Base-by-base conservation (phyloP, 805 yeast species). In the Osmozyma mogii region DNA sequence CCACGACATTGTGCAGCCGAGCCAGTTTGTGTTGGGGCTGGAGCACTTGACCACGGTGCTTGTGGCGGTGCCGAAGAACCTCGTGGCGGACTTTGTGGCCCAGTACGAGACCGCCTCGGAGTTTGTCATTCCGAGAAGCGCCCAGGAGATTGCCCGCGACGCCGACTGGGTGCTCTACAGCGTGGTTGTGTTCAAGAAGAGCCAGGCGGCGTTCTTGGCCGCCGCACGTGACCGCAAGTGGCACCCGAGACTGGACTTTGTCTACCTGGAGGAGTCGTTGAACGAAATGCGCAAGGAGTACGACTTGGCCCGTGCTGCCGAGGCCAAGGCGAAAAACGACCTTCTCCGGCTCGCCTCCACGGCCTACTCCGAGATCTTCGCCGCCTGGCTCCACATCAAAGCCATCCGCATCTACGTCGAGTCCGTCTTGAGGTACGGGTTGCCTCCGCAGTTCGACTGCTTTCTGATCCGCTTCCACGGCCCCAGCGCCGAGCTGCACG, bases 81-180 rank as follows among this genome's bases (percentile, higher is more conserved):
- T 70, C 40, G 65, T 70, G 36, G 56, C 65, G 24, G 80, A 74
- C 20, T 92, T 87, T 50, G 56, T 78, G 36, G 59, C 62, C 38
- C 48, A 68, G 9, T 92, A 92, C 60, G 99, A 92, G 62, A 68
- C 82, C 3, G 58, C 85, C 37, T 62, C 79, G 12, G 67, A 72
- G 26, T 80, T 84, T 66, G 95, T 92, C 22, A 94, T 92, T 21
- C 99, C 99, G 34, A 77, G 96, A 47, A 75, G 87, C 21, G 96
- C 96, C 1, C 55, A 67, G 16, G 58, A 71, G 29, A 69, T 92
- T 35, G 64, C 82, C 6, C 58, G 68, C 30, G 99, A 92, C 58
- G 56, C 68, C 17, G 96, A 88, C 40, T 89, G 63, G 52, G 50
- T 64, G 17, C 67, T 92, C 36, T 88, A 72, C 62, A 70, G 78